Percentiles rank a stretch among this genome's conserved stretches.
Evolutionary conservation across 257 asterid species (phyloP).

Genomic region (Echites panduratus): DNA sequence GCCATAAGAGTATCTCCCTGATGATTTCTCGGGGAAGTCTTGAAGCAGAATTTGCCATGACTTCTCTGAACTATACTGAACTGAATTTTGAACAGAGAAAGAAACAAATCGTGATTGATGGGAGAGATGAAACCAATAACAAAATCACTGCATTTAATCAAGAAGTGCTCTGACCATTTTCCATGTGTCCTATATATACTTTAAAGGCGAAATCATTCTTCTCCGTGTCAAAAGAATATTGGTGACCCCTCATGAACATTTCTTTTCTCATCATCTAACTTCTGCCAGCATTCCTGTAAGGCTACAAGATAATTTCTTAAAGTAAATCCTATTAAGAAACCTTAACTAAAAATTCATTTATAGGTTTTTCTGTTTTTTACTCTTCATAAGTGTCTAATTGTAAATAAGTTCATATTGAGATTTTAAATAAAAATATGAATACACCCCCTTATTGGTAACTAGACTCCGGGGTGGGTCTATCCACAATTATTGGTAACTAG

Average conservation of each 20-base stretch:
- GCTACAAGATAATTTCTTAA: no score
- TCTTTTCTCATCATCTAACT: no score
- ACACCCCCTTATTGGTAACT: no score
- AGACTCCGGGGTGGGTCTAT: no score
- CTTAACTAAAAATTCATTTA: background rate
- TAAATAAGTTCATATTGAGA: background rate
- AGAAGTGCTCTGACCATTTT: background rate
- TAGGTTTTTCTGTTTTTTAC: no score
- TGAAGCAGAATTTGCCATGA: background rate
- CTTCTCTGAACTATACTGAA: background rate
- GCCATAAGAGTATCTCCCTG: conserved; percentile 20
- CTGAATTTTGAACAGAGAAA: background rate
- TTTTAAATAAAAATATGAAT: no score
- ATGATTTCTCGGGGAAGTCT: conserved; percentile 29
- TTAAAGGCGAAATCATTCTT: background rate
- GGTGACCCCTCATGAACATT: background rate
- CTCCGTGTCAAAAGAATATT: background rate
- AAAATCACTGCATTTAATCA: background rate
- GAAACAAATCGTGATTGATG: background rate
- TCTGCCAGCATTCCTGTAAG: no score
- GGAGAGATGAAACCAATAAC: background rate
- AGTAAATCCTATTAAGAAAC: no score
- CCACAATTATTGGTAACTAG: background rate
- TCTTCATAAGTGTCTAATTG: no score
- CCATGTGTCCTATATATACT: background rate